Evolutionary conservation across 2,329 filamentous ascomycete genomes (phyloP), one percentile per base, ranked within the genome.

Genomic region (Ramichloridium luteum): DNA sequence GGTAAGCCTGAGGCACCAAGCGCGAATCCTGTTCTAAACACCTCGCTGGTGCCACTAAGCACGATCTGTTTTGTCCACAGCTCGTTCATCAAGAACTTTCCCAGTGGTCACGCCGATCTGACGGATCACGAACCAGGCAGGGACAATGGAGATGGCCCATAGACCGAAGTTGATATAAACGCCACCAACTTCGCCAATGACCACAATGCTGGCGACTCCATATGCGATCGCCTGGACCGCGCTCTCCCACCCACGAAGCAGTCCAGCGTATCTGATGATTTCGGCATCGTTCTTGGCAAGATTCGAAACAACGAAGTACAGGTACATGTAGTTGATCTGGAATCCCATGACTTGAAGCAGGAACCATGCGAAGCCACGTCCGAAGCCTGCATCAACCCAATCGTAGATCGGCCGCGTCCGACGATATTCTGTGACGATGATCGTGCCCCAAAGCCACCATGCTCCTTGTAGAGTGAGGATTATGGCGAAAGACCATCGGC

Each of bases 201-300:
- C 50, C 0, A 60, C 56, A 6, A 81, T 43, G 3, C 72, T 75
- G 6, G 68, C 70, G 1, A 82, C 53, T 0, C 78, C 79, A 37
- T 83, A 84, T 59, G 74, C 79, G 11, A 84, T 56, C 5, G 77
- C 78, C 49, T 84, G 79, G 58, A 74, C 77, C 0, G 75, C 79
- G 1, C 75, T 80, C 54, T 84, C 78, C 0, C 74, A 79, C 1
- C 74, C 79, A 34, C 78, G 65, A 3, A 84, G 59, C 9, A 84
- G 54, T 1, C 74, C 77, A 0, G 78, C 70, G 45, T 77, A 75
- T 1, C 78, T 68, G 26, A 84, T 69, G 2, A 82, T 67, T 42
- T 84, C 72, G 14, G 67, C 64, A 30, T 80, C 65, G 4, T 65
- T 61, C 4, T 61, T 54, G 1, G 79, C 74, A 3, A 84, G 51